These are phyloP conservation scores for Grammothele lineata DNA, from an alignment of 768 basidiomycete species.

Conservation along the genomic window DNA sequence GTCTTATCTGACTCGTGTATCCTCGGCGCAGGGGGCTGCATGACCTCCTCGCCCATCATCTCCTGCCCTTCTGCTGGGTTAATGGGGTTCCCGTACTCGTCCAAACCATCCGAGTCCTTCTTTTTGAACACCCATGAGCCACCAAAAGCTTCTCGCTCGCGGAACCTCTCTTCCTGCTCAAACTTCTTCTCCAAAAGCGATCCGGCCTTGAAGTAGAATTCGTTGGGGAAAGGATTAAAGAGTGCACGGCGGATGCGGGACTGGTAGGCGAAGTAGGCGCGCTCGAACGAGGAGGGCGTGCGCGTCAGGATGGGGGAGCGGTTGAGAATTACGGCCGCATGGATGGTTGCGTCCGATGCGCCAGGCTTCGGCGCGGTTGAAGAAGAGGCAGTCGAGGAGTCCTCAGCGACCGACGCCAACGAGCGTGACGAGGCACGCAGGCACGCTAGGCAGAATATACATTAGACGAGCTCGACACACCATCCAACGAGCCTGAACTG, in stretches of 20 bases:
- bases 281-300: conserved; percentile 68
- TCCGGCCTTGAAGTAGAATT: conserved; percentile 94
- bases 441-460: conserved; percentile 13
- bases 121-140: conserved; percentile 43
- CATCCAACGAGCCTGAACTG: too few relatives aligned
- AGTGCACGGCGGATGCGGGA: conserved; percentile 78
- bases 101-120: conserved; percentile 13
- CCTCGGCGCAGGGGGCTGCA: conserved; percentile 40
- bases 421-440: conserved; percentile 18
- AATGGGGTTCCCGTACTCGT: conserved; percentile 8
- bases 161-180: conserved; percentile 65
- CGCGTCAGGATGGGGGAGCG: conserved; percentile 74
- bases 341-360: conserved; percentile 35
- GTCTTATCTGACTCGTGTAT: conserved; percentile 54
- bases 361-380: conserved; percentile 26
- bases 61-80: conserved; percentile 14
- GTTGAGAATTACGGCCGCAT: conserved; percentile 70
- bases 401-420: conserved; percentile 22
- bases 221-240: conserved; percentile 81
- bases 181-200: conserved; percentile 81
- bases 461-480: too few relatives aligned
- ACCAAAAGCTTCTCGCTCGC: conserved; percentile 76
- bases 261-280: conserved; percentile 81
- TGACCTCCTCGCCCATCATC: conserved; percentile 58
- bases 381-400: conserved; percentile 12